Evolutionary conservation across 2,329 filamentous ascomycete genomes (phyloP), one percentile per base, ranked within the genome.

Genomic region (Phaeoacremonium minimum): DNA sequence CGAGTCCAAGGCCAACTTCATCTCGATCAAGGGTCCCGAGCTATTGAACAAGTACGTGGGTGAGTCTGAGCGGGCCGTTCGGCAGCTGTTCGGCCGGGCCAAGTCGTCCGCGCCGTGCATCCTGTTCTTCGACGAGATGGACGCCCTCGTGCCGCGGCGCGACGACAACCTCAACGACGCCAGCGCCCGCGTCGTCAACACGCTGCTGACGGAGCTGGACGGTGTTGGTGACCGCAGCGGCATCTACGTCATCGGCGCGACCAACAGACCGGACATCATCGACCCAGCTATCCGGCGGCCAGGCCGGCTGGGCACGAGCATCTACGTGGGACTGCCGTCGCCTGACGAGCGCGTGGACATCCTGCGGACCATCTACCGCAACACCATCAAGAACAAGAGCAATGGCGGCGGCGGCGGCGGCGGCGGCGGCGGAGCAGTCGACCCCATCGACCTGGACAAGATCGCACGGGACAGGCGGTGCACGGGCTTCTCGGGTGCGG

Each of bases 11-110:
- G 93, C 93, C 32, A 97, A 95, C 61, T 98, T 98, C 68, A 98
- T 98, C 61, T 89, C 88, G 35, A 88, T 98, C 63, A 96, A 96
- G 61, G 93, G 93, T 0, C 93, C 93, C 0, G 93, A 98, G 58
- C 71, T 98, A 8, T 75, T 98, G 31, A 97, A 97, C 70, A 98
- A 97, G 63, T 98, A 91, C 57, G 90, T 98, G 8, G 93, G 93
- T 47, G 93, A 98, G 62, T 94, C 87, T 6, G 93, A 98, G 64
- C 84, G 91, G 9, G 87, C 90, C 1, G 85, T 98, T 2, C 82
- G 93, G 15, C 88, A 95, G 57, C 85, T 97, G 1, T 98, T 98
- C 61, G 79, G 83, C 45, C 83, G 91, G 13, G 93, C 93, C 1
- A 79, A 90, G 35, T 85, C 85, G 1, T 91, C 85, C 7, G 77